Evolutionary conservation across 208 protist genomes (phyloP).

Genomic region (Herpetomonas samuelpessoai): DNA sequence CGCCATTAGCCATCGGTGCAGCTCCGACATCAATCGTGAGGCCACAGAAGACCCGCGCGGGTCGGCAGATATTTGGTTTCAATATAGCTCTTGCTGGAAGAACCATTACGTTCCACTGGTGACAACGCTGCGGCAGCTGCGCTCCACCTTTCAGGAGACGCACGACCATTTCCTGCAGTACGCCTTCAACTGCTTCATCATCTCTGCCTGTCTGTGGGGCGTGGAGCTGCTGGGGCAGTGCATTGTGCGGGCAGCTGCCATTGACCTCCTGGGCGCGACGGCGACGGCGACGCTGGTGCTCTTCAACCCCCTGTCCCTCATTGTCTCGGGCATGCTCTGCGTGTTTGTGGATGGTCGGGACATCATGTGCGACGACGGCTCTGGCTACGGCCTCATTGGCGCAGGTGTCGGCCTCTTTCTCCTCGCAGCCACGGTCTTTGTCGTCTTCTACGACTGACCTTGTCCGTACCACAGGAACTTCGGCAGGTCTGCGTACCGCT

Average conservation of each 20-base stretch:
- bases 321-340: slow-evolving; percentile 64
- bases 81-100: slow-evolving; percentile 36
- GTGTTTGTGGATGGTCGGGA: slow-evolving; percentile 43
- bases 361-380: slow-evolving; percentile 61
- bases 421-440: slow-evolving; percentile 51
- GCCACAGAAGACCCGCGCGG: slow-evolving; percentile 46
- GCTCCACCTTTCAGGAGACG: slow-evolving; percentile 24
- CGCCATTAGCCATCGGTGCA: slow-evolving; percentile 51
- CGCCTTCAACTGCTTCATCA: slow-evolving; percentile 50
- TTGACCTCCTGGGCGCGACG: slow-evolving; percentile 56
- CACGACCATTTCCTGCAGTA: slow-evolving; percentile 69
- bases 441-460: slow-evolving; percentile 34
- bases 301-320: slow-evolving; percentile 73
- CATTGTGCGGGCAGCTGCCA: slow-evolving; percentile 40
- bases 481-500: neutral
- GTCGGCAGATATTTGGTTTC: slow-evolving; percentile 64
- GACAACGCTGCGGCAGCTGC: slow-evolving; percentile 17
- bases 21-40: slow-evolving; percentile 53
- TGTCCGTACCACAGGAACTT: slow-evolving; percentile 6
- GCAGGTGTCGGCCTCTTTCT: slow-evolving; percentile 58
- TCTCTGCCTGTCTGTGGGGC: slow-evolving; percentile 43
- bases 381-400: slow-evolving; percentile 72
- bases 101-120: slow-evolving; percentile 64
- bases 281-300: slow-evolving; percentile 50
- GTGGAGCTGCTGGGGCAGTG: slow-evolving; percentile 61